These are phyloP conservation scores for Pseudonectria buxi DNA, from an alignment of 2,329 filamentous ascomycete species.

Conservation along the genomic window DNA sequence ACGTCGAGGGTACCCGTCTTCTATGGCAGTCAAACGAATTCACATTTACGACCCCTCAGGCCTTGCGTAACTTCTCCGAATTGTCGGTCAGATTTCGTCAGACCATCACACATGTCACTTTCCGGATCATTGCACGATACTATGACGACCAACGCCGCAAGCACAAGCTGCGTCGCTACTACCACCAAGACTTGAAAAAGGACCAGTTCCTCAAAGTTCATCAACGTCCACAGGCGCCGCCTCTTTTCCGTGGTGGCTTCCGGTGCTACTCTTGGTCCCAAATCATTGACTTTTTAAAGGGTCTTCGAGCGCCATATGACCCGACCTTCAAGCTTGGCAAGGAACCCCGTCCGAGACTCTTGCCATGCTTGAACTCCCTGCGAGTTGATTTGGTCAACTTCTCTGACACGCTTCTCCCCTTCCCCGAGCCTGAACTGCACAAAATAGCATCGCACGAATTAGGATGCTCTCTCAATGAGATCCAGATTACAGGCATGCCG, in stretches of 20 bases:
- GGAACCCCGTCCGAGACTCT: constrained; percentile 33
- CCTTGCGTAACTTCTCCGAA: constrained; percentile 43
- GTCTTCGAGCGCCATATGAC: constrained; percentile 44
- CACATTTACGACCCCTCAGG: constrained; percentile 45
- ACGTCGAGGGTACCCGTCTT: constrained; percentile 41
- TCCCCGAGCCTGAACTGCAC: constrained; percentile 42
- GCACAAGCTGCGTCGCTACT: constrained; percentile 35
- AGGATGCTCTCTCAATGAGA: constrained; percentile 45
- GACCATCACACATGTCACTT: constrained; percentile 38
- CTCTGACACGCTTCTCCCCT: constrained; percentile 37
- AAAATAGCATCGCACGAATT: constrained; percentile 48
- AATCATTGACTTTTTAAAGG: constrained; percentile 45
- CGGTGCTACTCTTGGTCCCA: constrained; percentile 50
- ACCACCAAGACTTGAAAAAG: constrained; percentile 38
- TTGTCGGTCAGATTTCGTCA: constrained; percentile 36
- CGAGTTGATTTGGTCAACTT: constrained; percentile 52
- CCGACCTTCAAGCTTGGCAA: constrained; percentile 31
- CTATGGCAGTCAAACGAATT: constrained; percentile 49
- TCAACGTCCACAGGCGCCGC: constrained; percentile 37
- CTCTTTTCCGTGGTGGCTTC: constrained; percentile 44
- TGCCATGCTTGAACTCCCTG: constrained; percentile 40
- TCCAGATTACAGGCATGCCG: constrained; percentile 46
- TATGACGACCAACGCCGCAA: constrained; percentile 44
- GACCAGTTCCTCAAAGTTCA: constrained; percentile 36
- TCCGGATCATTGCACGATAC: constrained; percentile 49